phyloP scores from a whole-genome alignment of 2,329 filamentous ascomycete species.

The Huntiella decipiens region DNA sequence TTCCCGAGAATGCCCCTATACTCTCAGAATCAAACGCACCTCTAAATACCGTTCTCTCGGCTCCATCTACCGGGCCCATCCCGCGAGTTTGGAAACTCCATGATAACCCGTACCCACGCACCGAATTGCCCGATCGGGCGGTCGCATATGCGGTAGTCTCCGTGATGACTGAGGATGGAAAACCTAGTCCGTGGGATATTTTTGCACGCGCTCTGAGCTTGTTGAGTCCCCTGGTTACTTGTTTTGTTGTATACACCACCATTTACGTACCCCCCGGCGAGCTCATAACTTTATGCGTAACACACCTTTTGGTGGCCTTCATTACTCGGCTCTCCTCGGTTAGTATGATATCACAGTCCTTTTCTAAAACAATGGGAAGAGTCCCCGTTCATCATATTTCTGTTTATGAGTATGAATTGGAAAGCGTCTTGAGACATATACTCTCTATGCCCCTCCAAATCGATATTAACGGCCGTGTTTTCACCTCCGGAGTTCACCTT shows the following conservation, averaged over 20 bases:
- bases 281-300: too few species aligned
- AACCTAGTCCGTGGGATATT: neutral
- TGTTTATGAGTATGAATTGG: neutral
- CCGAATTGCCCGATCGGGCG: neutral
- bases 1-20: neutral
- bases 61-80: too few species aligned
- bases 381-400: neutral
- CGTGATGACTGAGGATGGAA: neutral
- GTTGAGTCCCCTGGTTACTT: too few species aligned
- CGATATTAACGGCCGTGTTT: neutral
- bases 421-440: neutral
- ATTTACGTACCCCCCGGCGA: too few species aligned
- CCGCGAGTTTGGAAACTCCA: too few species aligned
- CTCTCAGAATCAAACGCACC: too few species aligned
- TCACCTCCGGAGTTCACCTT: neutral
- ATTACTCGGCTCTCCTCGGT: too few species aligned
- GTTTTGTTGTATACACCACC: too few species aligned
- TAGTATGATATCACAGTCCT: too few species aligned
- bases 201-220: too few species aligned
- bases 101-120: neutral
- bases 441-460: neutral
- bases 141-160: conserved; percentile 1
- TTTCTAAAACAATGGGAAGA: neutral
- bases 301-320: too few species aligned
- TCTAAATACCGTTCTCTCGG: too few species aligned